Evolutionary conservation across 306 rosid genomes (phyloP), one percentile per base, ranked within the genome.

Genomic region (Dalbergia cultrata): DNA sequence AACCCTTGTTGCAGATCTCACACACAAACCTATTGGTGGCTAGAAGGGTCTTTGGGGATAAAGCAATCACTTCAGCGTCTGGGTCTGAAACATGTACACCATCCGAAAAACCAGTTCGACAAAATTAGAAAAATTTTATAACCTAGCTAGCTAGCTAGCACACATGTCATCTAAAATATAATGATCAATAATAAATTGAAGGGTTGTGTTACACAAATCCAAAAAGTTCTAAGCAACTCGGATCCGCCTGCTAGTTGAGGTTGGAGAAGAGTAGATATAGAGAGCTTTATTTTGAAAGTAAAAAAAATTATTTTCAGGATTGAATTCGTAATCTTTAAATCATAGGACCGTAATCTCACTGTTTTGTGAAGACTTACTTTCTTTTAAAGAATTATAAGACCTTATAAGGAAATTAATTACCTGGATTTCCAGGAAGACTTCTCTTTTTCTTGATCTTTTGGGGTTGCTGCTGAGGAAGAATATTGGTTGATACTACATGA

Each of bases 1-100:
- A 94, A 45, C 98, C 98, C 84, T 91, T 94, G 89, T 90, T 91
- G 86, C 98, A 94, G 74, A 94, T 89, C 90, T 94, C 98, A 73
- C 98, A 94, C 80, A 91, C 97, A 77, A 89, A 94, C 76, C 95
- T 90, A 74, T 94, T 94, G 2, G 97, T 94, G 13, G 98, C 91
- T 75, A 94, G n/a, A 43, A 94, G 90, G 13, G 93, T 86, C 87
- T 86, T 92, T 3, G 98, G 98, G 2, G 98, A 94, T 45, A 94
- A 78, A 41, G 97, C 98, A 61, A 94, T 86, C 85, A 94, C 98
- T 83, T 94, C 98, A 31, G 98, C 98, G 85, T 93, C 98, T 70
- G 97, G 97, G 83, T 94, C 97, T 94, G 78, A 70, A 80, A 78
- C 6, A 11, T 11, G 8, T 6, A 50, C 43, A 47, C 35, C 43